Conservation (phyloP, 192 early-diverging fungal genomes). For the Gryganskiella cystojenkinii region DNA sequence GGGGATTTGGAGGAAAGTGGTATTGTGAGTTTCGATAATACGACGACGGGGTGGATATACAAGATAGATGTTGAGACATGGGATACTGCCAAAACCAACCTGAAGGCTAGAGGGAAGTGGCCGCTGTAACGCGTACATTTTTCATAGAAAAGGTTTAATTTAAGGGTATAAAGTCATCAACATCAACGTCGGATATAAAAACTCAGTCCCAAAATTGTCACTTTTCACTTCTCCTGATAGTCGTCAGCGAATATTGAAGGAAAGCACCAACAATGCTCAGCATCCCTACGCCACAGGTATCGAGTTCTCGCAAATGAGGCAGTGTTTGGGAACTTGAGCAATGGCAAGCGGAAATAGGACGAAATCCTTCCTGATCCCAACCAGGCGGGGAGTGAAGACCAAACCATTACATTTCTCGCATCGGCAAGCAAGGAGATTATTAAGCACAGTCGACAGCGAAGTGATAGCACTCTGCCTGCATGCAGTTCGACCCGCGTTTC, state of each 20-base stretch:
- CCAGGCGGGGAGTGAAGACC: no score
- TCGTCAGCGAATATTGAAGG: no score
- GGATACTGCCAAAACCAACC: neutral
- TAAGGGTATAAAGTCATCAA: no score
- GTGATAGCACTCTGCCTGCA: constrained; percentile 38
- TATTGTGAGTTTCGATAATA: neutral
- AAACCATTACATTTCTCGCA: constrained; percentile 30
- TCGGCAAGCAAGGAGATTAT: constrained; percentile 34
- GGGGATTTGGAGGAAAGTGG: constrained; percentile 1
- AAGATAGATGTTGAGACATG: constrained; percentile 1
- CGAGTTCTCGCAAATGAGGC: no score
- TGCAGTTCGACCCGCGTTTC: constrained; percentile 46
- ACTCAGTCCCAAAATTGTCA: no score
- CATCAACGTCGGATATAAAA: no score
- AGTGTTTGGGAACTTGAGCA: no score
- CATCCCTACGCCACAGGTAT: no score
- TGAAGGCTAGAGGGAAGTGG: constrained; percentile 1
- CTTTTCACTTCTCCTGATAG: no score
- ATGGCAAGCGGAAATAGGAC: no score
- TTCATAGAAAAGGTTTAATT: neutral
- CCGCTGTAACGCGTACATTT: constrained; percentile 1
- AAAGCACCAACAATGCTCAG: no score
- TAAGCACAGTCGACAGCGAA: constrained; percentile 36
- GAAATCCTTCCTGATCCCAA: no score
- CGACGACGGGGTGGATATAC: constrained; percentile 3